These are phyloP conservation scores for Diaporthe batatas DNA, from an alignment of 2,329 filamentous ascomycete genomes.

Conservation along the genomic window DNA sequence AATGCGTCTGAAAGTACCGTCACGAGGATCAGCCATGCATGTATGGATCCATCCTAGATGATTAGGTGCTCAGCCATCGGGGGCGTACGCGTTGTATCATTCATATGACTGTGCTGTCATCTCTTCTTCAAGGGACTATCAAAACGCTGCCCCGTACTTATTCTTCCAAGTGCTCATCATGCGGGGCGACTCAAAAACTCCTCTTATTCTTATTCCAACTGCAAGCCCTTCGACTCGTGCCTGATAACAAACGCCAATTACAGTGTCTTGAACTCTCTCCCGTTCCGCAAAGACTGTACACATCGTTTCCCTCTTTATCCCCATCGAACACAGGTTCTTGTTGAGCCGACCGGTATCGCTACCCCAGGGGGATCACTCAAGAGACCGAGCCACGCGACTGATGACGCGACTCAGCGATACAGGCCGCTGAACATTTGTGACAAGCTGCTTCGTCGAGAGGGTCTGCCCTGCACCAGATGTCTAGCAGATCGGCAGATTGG, in stretches of 20 bases:
- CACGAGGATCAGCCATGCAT: neutral
- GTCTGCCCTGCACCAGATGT: neutral
- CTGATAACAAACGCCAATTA: no score
- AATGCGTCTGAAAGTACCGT: no score
- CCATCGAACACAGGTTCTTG: no score
- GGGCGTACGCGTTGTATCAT: no score
- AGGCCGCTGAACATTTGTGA: neutral
- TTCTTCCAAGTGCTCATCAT: neutral
- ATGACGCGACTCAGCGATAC: neutral
- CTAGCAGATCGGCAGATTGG: neutral
- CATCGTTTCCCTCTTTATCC: neutral
- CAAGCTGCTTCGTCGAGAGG: neutral
- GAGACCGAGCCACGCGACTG: neutral
- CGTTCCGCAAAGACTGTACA: neutral
- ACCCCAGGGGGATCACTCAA: neutral
- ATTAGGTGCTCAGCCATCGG: no score
- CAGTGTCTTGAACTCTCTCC: no score
- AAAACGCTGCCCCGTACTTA: neutral
- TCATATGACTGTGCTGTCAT: neutral
- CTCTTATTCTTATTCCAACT: neutral
- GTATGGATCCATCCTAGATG: neutral
- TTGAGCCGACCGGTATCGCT: neutral
- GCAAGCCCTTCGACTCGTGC: no score
- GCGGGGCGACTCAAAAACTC: neutral
- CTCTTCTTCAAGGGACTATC: no score